phyloP scores from a whole-genome alignment of 768 basidiomycete genomes.

The Ephemerocybe angulata region DNA sequence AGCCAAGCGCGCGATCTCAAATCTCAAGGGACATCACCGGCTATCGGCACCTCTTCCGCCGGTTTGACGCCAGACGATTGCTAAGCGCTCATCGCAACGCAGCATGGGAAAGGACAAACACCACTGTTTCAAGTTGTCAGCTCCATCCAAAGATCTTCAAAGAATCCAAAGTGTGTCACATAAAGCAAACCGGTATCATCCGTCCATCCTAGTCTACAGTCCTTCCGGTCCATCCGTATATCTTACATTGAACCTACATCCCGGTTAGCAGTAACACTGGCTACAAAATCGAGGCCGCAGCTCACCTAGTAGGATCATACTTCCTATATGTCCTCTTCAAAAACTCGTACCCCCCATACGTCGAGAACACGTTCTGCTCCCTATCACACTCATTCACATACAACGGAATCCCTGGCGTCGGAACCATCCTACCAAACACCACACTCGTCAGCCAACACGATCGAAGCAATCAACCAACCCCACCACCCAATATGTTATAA shows the following conservation, averaged over 20 bases:
- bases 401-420: slow-evolving; percentile 34
- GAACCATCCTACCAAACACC: slow-evolving; percentile 27
- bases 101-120: no score
- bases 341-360: slow-evolving; percentile 36
- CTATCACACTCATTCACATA: slow-evolving; percentile 39
- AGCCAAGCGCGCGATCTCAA: no score
- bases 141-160: not conserved
- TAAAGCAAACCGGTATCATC: slow-evolving; percentile 27
- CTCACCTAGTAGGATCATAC: slow-evolving; percentile 40
- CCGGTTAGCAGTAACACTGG: not conserved
- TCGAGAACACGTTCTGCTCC: slow-evolving; percentile 34
- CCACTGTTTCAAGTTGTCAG: no score
- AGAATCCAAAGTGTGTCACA: slow-evolving; percentile 2
- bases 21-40: no score
- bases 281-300: not conserved
- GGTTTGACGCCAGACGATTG: no score
- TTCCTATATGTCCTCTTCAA: slow-evolving; percentile 37
- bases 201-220: not conserved
- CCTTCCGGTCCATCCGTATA: slow-evolving; percentile 28
- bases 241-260: slow-evolving; percentile 30
- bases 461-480: not conserved
- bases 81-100: no score
- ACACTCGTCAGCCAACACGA: not conserved
- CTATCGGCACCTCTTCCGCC: no score
- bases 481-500: no score